Evolutionary conservation across 2,329 filamentous ascomycete genomes (phyloP).

Genomic region (Xylariaceae sp.): DNA sequence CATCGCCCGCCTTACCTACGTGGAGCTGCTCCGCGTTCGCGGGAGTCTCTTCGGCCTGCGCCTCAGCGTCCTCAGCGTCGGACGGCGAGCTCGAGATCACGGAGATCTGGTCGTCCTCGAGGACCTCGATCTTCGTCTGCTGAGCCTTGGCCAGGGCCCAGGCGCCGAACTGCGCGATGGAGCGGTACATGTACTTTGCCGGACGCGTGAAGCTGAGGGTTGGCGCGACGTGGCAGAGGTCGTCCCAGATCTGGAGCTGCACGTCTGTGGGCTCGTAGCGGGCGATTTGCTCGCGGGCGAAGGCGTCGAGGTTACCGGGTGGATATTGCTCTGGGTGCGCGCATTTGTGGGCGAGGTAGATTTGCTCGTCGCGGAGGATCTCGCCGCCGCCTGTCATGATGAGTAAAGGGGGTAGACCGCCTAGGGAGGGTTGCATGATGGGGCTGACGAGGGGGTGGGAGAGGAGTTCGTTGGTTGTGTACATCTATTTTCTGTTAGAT

Average conservation of each 20-base stretch:
- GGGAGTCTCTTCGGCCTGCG: constrained; percentile 18
- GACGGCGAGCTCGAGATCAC: constrained; percentile 60
- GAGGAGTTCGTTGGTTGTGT: constrained; percentile 77
- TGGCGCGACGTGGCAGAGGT: constrained; percentile 85
- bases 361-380: constrained; percentile 85
- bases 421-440: constrained; percentile 78
- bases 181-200: constrained; percentile 92
- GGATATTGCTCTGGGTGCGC: constrained; percentile 76
- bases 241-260: constrained; percentile 93
- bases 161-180: constrained; percentile 86
- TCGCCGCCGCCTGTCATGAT: constrained; percentile 87
- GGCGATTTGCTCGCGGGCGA: constrained; percentile 53
- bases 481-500: constrained; percentile 44
- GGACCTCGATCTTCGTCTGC: constrained; percentile 70
- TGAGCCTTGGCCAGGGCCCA: constrained; percentile 86
- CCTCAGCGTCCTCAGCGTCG: constrained; percentile 32
- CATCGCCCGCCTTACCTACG: constrained; percentile 84
- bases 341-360: constrained; percentile 91
- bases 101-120: constrained; percentile 72
- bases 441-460: constrained; percentile 88
- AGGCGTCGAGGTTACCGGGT: constrained; percentile 60
- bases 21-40: constrained; percentile 27
- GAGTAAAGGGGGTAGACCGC: constrained; percentile 80
- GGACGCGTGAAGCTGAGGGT: constrained; percentile 95
- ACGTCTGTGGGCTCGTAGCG: constrained; percentile 82